A percentile compares a stretch with the other conserved stretches of the same genome.
phyloP scores from a whole-genome alignment of 768 basidiomycete species.

The Boletus bicolor region DNA sequence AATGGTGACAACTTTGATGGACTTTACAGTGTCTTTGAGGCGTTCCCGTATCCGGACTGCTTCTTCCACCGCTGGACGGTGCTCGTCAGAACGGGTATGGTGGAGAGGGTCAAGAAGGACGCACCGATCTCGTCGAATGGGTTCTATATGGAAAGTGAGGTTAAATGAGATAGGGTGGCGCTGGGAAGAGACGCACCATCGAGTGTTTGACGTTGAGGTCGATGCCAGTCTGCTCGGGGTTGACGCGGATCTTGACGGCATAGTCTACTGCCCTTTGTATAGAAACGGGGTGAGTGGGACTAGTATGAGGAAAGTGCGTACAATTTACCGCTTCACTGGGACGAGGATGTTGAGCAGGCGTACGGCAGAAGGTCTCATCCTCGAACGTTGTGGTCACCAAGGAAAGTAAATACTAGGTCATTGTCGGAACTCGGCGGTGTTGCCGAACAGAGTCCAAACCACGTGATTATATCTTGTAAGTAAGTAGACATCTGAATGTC shows the following conservation, averaged over 20 bases:
- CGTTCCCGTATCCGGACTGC: constrained; percentile 91
- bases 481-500: no score
- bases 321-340: constrained; percentile 78
- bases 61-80: constrained; percentile 82
- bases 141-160: constrained; percentile 54
- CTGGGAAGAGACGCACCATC: constrained; percentile 60
- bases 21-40: constrained; percentile 70
- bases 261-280: constrained; percentile 81
- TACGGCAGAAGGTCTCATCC: constrained; percentile 73
- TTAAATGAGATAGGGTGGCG: not conserved
- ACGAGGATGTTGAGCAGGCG: constrained; percentile 87
- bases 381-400: constrained; percentile 11
- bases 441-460: not conserved
- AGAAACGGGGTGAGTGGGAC: constrained; percentile 1
- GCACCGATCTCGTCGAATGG: constrained; percentile 99
- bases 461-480: no score
- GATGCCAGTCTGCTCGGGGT: constrained; percentile 90
- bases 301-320: not conserved
- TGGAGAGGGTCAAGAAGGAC: not conserved
- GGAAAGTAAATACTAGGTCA: not conserved
- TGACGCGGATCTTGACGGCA: constrained; percentile 97
- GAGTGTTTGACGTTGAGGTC: constrained; percentile 98
- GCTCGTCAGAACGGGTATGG: not conserved
- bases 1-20: constrained; percentile 91
- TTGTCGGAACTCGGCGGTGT: constrained; percentile 14